Evolutionary conservation across 2,329 filamentous ascomycete genomes (phyloP).

Genomic region (Chrysosporium keratinophilum): DNA sequence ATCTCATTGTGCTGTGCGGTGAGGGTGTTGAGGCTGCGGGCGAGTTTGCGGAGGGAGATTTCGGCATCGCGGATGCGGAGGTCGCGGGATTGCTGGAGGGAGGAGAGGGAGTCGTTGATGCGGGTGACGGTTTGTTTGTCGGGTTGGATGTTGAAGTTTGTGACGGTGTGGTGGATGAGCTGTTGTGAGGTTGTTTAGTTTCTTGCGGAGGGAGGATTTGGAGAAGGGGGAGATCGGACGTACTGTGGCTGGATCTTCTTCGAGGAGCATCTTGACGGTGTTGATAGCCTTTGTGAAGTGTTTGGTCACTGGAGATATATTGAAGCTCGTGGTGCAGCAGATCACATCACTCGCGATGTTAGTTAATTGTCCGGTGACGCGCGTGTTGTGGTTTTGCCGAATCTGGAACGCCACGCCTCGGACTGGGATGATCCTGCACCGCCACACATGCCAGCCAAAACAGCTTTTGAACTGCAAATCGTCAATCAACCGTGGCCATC

Average conservation of each 20-base stretch:
- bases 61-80: constrained; percentile 64
- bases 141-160: constrained; percentile 87
- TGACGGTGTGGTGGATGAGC: constrained; percentile 84
- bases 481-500: not conserved
- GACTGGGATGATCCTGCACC: constrained; percentile 18
- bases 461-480: not conserved
- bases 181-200: constrained; percentile 29
- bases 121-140: constrained; percentile 77
- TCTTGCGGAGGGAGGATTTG: not conserved
- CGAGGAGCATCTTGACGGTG: constrained; percentile 67
- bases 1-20: constrained; percentile 68
- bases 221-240: constrained; percentile 22
- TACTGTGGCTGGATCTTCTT: constrained; percentile 83
- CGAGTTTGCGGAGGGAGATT: constrained; percentile 57
- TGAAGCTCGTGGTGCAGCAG: not conserved
- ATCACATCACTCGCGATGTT: not conserved
- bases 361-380: constrained; percentile 6
- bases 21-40: constrained; percentile 64
- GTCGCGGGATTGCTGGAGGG: constrained; percentile 73
- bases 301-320: not conserved
- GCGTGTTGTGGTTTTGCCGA: constrained; percentile 19
- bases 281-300: not conserved
- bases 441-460: constrained; percentile 4
- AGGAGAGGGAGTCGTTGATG: constrained; percentile 70
- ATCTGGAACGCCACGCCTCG: not conserved